These are phyloP conservation scores for Naegleria lovaniensis DNA, from an alignment of 208 protist species.

Conservation along the genomic window DNA sequence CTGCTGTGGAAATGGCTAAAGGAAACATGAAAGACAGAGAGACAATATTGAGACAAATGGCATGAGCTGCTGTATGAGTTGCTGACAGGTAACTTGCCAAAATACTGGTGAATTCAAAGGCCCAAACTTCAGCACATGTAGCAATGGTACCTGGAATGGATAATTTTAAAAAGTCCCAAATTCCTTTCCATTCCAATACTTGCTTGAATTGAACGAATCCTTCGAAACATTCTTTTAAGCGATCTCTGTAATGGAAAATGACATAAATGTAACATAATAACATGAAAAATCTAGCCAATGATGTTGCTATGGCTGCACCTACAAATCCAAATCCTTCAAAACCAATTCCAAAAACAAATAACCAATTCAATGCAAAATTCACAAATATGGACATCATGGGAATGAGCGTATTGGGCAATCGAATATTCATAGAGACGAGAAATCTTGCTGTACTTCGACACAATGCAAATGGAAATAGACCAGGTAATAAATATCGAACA, in stretches of 20 bases:
- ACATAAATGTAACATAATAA: neutral
- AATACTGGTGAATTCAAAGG: neutral
- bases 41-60: neutral
- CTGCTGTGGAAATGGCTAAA: neutral
- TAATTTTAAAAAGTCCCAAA: neutral
- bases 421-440: neutral
- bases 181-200: neutral
- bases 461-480: neutral
- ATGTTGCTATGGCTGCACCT: neutral
- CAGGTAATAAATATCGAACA: neutral
- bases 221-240: neutral
- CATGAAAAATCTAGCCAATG: neutral
- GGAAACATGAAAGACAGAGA: neutral
- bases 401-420: neutral
- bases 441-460: neutral
- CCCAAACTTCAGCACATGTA: neutral
- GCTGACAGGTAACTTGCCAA: neutral
- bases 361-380: conserved; percentile 2
- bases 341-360: conserved; percentile 10
- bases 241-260: neutral
- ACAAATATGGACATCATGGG: neutral
- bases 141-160: neutral
- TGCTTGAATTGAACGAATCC: neutral
- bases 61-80: neutral
- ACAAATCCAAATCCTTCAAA: conserved; percentile 11